phyloP scores from a whole-genome alignment of 192 early-diverging fungal genomes.

The Coemansia sp. region DNA sequence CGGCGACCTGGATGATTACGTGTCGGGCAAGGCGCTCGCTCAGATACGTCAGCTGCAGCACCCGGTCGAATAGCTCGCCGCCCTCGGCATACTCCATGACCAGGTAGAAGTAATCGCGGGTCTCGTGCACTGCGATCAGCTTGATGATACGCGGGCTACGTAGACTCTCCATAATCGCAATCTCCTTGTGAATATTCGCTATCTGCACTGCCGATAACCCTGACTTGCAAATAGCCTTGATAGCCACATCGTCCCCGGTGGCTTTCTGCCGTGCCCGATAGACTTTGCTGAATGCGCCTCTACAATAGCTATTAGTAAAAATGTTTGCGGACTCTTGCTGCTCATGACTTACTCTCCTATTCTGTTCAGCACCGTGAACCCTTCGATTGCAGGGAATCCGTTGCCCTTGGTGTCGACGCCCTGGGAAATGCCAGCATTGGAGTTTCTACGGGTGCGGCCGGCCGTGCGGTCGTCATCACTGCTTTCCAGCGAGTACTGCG shows the following conservation, averaged over 20 bases:
- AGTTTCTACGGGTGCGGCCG: constrained; percentile 28
- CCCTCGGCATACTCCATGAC: constrained; percentile 81
- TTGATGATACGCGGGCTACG: constrained; percentile 74
- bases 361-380: constrained; percentile 39
- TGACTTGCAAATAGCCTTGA: constrained; percentile 78
- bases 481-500: constrained; percentile 26
- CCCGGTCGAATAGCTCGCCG: constrained; percentile 88
- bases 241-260: constrained; percentile 68
- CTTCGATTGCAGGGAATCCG: constrained; percentile 48
- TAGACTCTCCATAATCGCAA: constrained; percentile 78
- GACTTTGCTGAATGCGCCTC: constrained; percentile 84
- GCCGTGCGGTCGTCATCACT: constrained; percentile 30
- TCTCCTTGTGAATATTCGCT: constrained; percentile 84
- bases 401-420: constrained; percentile 27
- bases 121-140: constrained; percentile 73
- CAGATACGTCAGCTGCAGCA: constrained; percentile 78
- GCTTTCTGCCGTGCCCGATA: constrained; percentile 61
- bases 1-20: constrained; percentile 83
- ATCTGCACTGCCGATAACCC: constrained; percentile 72
- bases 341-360: constrained; percentile 54
- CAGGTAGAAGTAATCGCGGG: constrained; percentile 71
- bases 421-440: constrained; percentile 30
- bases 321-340: too few species aligned
- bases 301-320: constrained; percentile 20
- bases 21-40: constrained; percentile 75